Conservation (phyloP, 169 alveolate species). For the Theileria luwenshuni region DNA sequence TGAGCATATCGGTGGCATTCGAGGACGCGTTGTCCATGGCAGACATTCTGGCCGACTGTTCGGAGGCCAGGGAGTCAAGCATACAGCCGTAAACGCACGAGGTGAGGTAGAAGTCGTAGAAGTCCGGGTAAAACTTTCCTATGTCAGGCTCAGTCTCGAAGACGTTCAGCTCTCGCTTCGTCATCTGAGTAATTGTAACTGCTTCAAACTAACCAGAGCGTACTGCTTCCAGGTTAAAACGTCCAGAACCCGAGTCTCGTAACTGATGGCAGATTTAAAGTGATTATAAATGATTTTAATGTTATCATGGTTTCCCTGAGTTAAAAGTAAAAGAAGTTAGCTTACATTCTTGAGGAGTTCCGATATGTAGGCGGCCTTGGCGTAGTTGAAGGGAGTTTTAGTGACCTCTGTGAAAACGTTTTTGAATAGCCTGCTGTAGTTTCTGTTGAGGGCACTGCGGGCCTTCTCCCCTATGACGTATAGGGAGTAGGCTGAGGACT, state of each 20-base stretch:
- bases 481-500: constrained; percentile 35
- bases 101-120: constrained; percentile 75
- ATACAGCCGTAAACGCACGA: constrained; percentile 74
- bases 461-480: constrained; percentile 69
- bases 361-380: constrained; percentile 71
- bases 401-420: constrained; percentile 72
- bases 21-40: constrained; percentile 89
- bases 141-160: constrained; percentile 79
- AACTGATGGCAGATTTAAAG: constrained; percentile 83
- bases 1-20: constrained; percentile 85
- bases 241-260: constrained; percentile 77
- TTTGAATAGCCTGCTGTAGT: constrained; percentile 44
- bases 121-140: constrained; percentile 70
- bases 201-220: constrained; percentile 35
- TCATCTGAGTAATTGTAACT: constrained; percentile 41
- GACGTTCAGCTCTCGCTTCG: constrained; percentile 70
- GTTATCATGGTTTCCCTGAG: constrained; percentile 77
- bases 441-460: constrained; percentile 58
- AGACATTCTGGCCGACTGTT: constrained; percentile 86
- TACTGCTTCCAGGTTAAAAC: constrained; percentile 71
- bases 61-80: constrained; percentile 76
- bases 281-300: constrained; percentile 77
- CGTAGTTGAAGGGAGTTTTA: constrained; percentile 74
- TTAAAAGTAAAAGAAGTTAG: neutral
- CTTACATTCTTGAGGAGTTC: constrained; percentile 65